phyloP scores from a whole-genome alignment of 2,329 filamentous ascomycete genomes.

The Diaporthe sp. region DNA sequence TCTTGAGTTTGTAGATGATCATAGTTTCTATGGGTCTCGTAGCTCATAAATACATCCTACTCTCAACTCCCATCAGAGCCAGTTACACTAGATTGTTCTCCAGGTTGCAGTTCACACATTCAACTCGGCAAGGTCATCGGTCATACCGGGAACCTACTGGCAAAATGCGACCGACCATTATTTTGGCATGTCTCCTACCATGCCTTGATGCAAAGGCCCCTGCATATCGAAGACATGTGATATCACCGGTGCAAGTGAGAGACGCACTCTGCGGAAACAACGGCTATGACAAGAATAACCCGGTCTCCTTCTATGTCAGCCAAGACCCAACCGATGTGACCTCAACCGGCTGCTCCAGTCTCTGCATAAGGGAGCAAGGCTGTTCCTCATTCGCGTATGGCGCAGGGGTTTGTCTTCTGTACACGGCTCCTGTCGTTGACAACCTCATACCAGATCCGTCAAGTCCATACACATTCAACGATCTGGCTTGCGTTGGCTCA shows the following conservation, averaged over 20 bases:
- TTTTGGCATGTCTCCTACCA: background rate
- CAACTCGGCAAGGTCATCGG: background rate
- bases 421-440: background rate
- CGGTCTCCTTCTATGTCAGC: background rate
- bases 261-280: background rate
- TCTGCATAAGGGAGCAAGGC: background rate
- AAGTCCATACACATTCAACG: background rate
- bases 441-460: background rate
- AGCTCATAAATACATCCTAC: background rate
- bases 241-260: background rate
- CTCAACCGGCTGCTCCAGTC: background rate
- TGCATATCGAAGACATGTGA: background rate
- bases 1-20: background rate
- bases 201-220: background rate
- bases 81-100: background rate
- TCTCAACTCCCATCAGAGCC: background rate
- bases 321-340: background rate
- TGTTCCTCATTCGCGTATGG: slow-evolving; percentile 2
- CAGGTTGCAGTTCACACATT: background rate
- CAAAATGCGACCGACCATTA: background rate
- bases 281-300: background rate
- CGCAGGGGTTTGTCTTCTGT: background rate
- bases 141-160: no score
- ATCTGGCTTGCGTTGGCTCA: background rate
- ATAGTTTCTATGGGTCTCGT: background rate